Percentiles rank a stretch among this genome's conserved stretches.
Conservation (phyloP, 768 basidiomycete species). For the Fomitopsis serialis region DNA sequence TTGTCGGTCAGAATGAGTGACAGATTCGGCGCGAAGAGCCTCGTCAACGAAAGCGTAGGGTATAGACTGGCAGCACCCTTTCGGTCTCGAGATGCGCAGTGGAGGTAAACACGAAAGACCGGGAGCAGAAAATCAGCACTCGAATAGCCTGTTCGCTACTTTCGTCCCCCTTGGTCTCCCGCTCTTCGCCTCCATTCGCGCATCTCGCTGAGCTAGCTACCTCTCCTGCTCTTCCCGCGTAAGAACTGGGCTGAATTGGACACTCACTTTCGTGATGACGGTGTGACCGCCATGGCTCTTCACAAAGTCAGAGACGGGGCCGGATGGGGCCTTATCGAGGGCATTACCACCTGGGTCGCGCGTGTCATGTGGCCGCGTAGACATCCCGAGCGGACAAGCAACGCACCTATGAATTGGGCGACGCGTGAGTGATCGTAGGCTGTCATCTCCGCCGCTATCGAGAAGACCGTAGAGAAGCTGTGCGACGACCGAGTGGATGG, state of each 20-base stretch:
- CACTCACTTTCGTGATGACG: conserved; percentile 89
- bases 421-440: conserved; percentile 54
- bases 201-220: too few relatives aligned
- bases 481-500: not conserved
- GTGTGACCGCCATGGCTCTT: conserved; percentile 91
- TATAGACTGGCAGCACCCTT: too few relatives aligned
- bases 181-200: too few relatives aligned
- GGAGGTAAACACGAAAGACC: too few relatives aligned
- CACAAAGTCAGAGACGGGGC: conserved; percentile 87
- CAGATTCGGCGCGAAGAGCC: not conserved
- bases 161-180: too few relatives aligned
- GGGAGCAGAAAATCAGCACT: too few relatives aligned
- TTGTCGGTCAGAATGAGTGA: conserved; percentile 1
- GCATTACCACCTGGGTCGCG: conserved; percentile 78
- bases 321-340: conserved; percentile 74
- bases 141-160: not conserved
- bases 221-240: too few relatives aligned
- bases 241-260: not conserved
- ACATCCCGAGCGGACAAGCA: conserved; percentile 7
- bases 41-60: too few relatives aligned
- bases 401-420: conserved; percentile 57
- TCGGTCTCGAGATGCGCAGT: too few relatives aligned
- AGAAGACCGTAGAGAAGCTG: not conserved
- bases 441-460: conserved; percentile 17
- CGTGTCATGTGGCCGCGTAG: conserved; percentile 12